These are phyloP conservation scores for Byssochlamys sp. DNA, from an alignment of 2,329 filamentous ascomycete genomes.

Conservation along the genomic window DNA sequence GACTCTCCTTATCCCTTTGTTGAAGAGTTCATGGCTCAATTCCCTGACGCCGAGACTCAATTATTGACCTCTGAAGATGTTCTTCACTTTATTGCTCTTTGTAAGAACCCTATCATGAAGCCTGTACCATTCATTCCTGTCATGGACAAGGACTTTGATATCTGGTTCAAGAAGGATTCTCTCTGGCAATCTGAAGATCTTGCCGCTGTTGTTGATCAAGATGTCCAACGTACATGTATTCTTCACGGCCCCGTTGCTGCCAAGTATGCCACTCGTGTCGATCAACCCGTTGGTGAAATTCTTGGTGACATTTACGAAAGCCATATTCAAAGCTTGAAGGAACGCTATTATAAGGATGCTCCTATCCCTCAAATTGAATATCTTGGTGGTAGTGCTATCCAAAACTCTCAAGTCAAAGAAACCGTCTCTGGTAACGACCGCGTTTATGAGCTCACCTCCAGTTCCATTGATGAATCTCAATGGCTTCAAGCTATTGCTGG, in stretches of 20 bases:
- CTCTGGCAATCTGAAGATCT: conserved; percentile 98
- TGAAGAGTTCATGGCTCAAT: conserved; percentile 67
- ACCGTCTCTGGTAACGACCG: conserved; percentile 77
- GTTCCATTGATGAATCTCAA: conserved; percentile 64
- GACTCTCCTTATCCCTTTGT: conserved; percentile 69
- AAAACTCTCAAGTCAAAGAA: conserved; percentile 63
- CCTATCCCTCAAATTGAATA: conserved; percentile 87
- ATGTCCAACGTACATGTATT: conserved; percentile 91
- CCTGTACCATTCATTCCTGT: conserved; percentile 90
- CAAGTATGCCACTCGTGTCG: conserved; percentile 77
- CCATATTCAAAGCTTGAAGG: conserved; percentile 70
- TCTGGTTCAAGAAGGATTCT: conserved; percentile 99
- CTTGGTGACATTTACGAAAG: conserved; percentile 79
- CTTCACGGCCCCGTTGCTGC: conserved; percentile 91
- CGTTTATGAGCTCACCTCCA: conserved; percentile 63
- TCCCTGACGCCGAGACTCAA: conserved; percentile 78
- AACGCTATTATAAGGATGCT: conserved; percentile 69
- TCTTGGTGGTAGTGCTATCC: conserved; percentile 74
- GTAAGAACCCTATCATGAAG: conserved; percentile 86
- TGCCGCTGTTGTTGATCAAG: conserved; percentile 87
- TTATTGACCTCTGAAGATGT: conserved; percentile 97
- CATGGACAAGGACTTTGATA: conserved; percentile 96
- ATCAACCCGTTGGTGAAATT: conserved; percentile 92
- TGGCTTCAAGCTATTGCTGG: conserved; percentile 88
- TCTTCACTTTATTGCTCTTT: conserved; percentile 89